Base-by-base conservation (phyloP, 202 grass and related monocot genomes). In the Dendrocalamus latiflorus region DNA sequence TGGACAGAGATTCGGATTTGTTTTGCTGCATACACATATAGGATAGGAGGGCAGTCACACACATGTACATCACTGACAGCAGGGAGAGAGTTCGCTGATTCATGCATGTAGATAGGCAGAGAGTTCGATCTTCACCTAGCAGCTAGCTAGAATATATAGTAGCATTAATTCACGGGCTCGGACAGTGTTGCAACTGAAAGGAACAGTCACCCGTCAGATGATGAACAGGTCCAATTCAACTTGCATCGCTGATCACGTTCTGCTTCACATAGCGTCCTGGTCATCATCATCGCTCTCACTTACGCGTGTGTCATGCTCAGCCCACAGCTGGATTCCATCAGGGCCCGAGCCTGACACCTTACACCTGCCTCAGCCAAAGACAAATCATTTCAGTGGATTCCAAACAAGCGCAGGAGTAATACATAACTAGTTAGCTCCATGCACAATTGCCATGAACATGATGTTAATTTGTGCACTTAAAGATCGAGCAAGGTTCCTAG, bases 321-420 rank as follows among this genome's bases (percentile, higher is more conserved):
- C 16, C 57, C 74, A 48, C 74, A 21, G 24, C 22, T 58, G 55
- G 55, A 17, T 26, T 1, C 47, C 13, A 36, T 4, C 34, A 0
- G 77, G 4, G 38, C 0, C 43, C 11, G 63, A 63, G 17, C 9
- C 34, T 5, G 18, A 38, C 17, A 85, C 81, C 71, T 90, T 93
- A 51, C 25, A 62, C 81, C 86, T 86, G 79, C 76, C 2, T 41
- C 76, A 4, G 13, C 61, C 20, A 17, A 49, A 77, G 24, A 63
- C 6, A 3, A 8, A 62, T 10, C 2, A 61, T 15, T 61, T 61
- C 25, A 59, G 56, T 59, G 24, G 56, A 59, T 26, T 59, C 11
- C 21, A 15, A 30, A 61, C 58, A 14, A 3, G 58, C 58, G 6
- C 1, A 61, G 0, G 6, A 15, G 50, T 22, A 22, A 9, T 56